Percentiles rank a stretch among this genome's conserved stretches.
phyloP scores from a whole-genome alignment of 2,329 filamentous ascomycete species.

The Lecanicillium sp. region DNA sequence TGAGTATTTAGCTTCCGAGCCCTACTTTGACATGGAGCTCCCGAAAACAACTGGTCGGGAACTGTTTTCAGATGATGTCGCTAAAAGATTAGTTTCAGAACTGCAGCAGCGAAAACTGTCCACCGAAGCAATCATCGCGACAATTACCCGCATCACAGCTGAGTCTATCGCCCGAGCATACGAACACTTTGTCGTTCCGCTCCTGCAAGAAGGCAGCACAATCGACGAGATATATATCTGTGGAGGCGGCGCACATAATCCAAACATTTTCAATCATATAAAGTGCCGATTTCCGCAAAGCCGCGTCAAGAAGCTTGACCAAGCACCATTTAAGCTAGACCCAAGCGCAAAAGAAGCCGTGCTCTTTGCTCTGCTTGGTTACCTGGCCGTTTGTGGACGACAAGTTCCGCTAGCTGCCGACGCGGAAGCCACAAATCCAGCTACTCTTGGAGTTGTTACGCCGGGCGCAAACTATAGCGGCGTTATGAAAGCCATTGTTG shows the following conservation, averaged over 20 bases:
- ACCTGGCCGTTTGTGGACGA: constrained; percentile 21
- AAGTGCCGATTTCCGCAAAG: constrained; percentile 38
- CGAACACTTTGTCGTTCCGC: not conserved
- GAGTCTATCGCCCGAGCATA: constrained; percentile 31
- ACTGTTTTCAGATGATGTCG: constrained; percentile 38
- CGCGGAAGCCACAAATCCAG: constrained; percentile 29
- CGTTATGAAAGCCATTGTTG: constrained; percentile 22
- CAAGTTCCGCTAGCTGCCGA: constrained; percentile 3
- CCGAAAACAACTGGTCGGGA: constrained; percentile 40
- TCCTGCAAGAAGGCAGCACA: constrained; percentile 15
- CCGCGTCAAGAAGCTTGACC: constrained; percentile 44
- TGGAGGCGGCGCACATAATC: constrained; percentile 48
- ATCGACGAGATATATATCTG: constrained; percentile 50
- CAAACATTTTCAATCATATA: constrained; percentile 42
- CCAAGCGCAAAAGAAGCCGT: constrained; percentile 46
- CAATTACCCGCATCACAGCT: constrained; percentile 39
- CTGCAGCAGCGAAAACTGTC: constrained; percentile 25
- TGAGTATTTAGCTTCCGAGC: constrained; percentile 26
- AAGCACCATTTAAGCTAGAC: constrained; percentile 37
- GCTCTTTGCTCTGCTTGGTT: constrained; percentile 26
- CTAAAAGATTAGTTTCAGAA: constrained; percentile 31
- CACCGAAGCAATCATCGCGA: constrained; percentile 36
- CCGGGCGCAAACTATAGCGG: constrained; percentile 36
- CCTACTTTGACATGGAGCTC: constrained; percentile 32
- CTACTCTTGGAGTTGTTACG: constrained; percentile 35